Evolutionary conservation across 2,329 filamentous ascomycete genomes (phyloP).

Genomic region (Epicoccum sorghinum): DNA sequence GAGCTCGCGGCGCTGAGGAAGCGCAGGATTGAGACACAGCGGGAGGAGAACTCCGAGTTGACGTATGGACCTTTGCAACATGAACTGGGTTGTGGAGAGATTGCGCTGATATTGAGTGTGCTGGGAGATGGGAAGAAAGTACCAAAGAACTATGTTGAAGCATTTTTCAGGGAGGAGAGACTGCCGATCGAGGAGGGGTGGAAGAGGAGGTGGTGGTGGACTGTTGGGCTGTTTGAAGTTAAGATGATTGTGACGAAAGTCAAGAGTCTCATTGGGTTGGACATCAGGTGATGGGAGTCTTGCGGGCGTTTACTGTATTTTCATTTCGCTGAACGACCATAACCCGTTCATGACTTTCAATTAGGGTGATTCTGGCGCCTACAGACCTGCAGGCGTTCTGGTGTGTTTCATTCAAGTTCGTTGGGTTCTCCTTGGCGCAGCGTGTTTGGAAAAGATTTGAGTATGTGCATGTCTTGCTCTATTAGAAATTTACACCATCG

Average conservation of each 20-base stretch:
- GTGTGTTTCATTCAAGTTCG: too few species aligned
- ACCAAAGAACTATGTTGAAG: conserved; percentile 1
- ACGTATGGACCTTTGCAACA: conserved; percentile 14
- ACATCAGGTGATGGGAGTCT: not conserved
- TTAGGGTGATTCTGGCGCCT: too few species aligned
- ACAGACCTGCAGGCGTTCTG: too few species aligned
- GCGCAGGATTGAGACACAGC: conserved; percentile 10
- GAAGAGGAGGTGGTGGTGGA: conserved; percentile 18
- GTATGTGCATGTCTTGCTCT: too few species aligned
- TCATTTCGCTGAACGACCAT: too few species aligned
- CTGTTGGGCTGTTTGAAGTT: conserved; percentile 12
- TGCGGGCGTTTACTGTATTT: too few species aligned
- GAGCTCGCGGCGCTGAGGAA: conserved; percentile 4
- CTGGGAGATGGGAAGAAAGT: conserved; percentile 13
- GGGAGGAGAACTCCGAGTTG: conserved; percentile 5
- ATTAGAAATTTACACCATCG: too few species aligned
- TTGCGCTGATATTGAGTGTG: conserved; percentile 13
- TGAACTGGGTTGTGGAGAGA: conserved; percentile 13
- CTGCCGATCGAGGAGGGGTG: conserved; percentile 19
- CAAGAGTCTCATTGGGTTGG: conserved; percentile 7
- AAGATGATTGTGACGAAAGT: conserved; percentile 11
- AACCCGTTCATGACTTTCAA: too few species aligned
- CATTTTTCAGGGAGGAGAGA: conserved; percentile 14
- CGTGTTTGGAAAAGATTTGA: too few species aligned
- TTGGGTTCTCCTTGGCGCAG: too few species aligned